Evolutionary conservation across 2,329 filamentous ascomycete species (phyloP).

Genomic region (Pyrenophora teres): DNA sequence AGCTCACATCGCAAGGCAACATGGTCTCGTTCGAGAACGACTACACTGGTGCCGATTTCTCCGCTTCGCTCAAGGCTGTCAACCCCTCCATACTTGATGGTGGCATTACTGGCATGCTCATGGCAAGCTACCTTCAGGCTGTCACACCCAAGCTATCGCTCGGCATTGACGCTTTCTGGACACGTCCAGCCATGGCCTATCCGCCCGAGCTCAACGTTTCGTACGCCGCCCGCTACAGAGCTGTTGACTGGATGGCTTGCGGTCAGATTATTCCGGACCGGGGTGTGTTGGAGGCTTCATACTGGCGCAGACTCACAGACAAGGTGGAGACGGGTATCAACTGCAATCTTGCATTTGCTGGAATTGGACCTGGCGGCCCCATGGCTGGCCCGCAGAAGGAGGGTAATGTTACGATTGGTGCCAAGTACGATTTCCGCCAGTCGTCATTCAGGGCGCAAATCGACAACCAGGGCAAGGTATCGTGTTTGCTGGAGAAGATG

Average conservation of each 20-base stretch:
- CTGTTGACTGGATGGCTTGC: slow-evolving; percentile 88
- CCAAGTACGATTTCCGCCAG: slow-evolving; percentile 97
- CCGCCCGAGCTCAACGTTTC: slow-evolving; percentile 90
- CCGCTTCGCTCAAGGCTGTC: slow-evolving; percentile 86
- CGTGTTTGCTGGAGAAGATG: slow-evolving; percentile 91
- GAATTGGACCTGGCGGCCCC: slow-evolving; percentile 62
- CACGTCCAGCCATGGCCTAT: slow-evolving; percentile 79
- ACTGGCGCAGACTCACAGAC: slow-evolving; percentile 91
- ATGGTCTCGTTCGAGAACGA: slow-evolving; percentile 96
- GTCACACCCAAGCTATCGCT: slow-evolving; percentile 85
- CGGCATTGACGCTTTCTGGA: slow-evolving; percentile 92
- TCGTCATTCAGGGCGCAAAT: slow-evolving; percentile 95
- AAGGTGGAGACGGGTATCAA: slow-evolving; percentile 97
- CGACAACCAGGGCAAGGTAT: slow-evolving; percentile 92
- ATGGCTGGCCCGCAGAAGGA: slow-evolving; percentile 78
- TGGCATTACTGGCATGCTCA: slow-evolving; percentile 90
- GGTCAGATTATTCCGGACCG: slow-evolving; percentile 89
- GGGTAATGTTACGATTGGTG: slow-evolving; percentile 86
- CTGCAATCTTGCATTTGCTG: slow-evolving; percentile 81
- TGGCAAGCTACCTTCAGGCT: slow-evolving; percentile 93
- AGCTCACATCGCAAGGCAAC: slow-evolving; percentile 83
- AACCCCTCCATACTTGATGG: slow-evolving; percentile 96
- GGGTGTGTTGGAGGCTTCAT: slow-evolving; percentile 78
- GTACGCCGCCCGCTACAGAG: slow-evolving; percentile 90
- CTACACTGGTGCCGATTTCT: slow-evolving; percentile 92